These are phyloP conservation scores for Malus sylvestris DNA, from an alignment of 306 rosid species.

Conservation along the genomic window DNA sequence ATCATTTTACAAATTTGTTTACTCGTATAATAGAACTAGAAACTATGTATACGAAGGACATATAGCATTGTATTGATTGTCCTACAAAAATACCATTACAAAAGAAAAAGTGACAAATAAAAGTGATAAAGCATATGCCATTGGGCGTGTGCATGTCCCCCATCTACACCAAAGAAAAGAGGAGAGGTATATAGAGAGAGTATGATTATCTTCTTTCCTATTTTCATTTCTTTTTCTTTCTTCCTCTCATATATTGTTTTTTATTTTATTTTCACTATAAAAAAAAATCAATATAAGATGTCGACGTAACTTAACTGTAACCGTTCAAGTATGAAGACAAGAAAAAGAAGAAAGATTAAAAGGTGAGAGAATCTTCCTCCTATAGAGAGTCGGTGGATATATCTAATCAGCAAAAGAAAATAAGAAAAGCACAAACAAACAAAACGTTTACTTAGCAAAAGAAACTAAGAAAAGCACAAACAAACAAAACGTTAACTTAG, in stretches of 20 bases:
- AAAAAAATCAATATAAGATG: too few relatives aligned
- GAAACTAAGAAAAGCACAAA: slow-evolving; percentile 17
- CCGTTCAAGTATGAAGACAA: fast-evolving
- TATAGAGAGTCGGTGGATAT: slow-evolving; percentile 6
- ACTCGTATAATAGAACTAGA: background rate
- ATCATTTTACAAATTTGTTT: background rate
- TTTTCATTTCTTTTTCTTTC: fast-evolving
- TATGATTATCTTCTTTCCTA: fast-evolving
- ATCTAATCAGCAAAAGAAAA: slow-evolving; percentile 5
- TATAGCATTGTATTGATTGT: background rate
- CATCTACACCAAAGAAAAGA: background rate
- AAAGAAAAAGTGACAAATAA: slow-evolving; percentile 1
- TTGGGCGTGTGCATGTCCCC: slow-evolving; percentile 45
- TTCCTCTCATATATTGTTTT: fast-evolving
- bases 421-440: slow-evolving; percentile 21
- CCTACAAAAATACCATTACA: slow-evolving; percentile 7
- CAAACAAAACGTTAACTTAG: slow-evolving; percentile 25
- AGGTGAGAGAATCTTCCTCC: fast-evolving
- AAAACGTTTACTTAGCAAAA: slow-evolving; percentile 18
- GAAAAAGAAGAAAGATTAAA: fast-evolving
- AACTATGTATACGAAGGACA: background rate
- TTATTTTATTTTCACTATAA: fast-evolving
- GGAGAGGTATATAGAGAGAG: background rate
- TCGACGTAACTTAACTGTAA: too few relatives aligned
- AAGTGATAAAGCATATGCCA: slow-evolving; percentile 25